phyloP scores from a whole-genome alignment of 768 basidiomycete species.

The Mycena capillaripes region DNA sequence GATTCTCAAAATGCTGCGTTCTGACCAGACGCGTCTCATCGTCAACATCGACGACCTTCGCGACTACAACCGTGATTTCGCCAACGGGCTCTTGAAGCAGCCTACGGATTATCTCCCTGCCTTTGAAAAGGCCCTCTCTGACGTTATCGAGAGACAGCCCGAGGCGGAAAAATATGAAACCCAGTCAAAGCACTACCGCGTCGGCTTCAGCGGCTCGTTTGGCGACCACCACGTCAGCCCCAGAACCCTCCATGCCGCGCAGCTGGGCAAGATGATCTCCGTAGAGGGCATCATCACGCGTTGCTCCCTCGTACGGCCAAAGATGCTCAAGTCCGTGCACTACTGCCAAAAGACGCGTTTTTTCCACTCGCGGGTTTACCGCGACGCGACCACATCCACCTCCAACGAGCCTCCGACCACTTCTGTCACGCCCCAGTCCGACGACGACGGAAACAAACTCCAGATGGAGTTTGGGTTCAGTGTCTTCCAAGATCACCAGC shows the following conservation, averaged over 20 bases:
- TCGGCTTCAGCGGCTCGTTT: slow-evolving; percentile 96
- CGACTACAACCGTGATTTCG: slow-evolving; percentile 90
- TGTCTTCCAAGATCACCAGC: slow-evolving; percentile 95
- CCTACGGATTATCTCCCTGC: slow-evolving; percentile 91
- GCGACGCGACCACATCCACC: slow-evolving; percentile 90
- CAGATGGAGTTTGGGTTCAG: slow-evolving; percentile 95
- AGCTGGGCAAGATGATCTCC: slow-evolving; percentile 97
- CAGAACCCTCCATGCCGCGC: slow-evolving; percentile 86
- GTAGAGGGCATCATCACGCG: slow-evolving; percentile 98
- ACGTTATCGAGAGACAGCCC: slow-evolving; percentile 79
- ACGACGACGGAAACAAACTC: slow-evolving; percentile 89
- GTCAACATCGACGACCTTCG: slow-evolving; percentile 97
- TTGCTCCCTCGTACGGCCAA: slow-evolving; percentile 97
- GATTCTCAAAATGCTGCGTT: slow-evolving; percentile 85
- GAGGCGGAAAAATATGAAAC: slow-evolving; percentile 88
- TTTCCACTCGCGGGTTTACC: slow-evolving; percentile 92
- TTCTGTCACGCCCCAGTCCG: slow-evolving; percentile 89
- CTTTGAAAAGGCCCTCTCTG: slow-evolving; percentile 86
- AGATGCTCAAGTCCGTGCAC: slow-evolving; percentile 97
- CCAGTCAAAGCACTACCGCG: slow-evolving; percentile 82
- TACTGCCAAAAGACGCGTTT: slow-evolving; percentile 90
- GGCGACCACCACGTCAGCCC: slow-evolving; percentile 99
- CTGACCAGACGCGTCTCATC: slow-evolving; percentile 88
- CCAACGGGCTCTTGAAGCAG: slow-evolving; percentile 90
- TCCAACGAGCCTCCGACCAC: slow-evolving; percentile 90